These are phyloP conservation scores for Stropharia rugosoannulata DNA, from an alignment of 768 basidiomycete genomes.

Conservation along the genomic window DNA sequence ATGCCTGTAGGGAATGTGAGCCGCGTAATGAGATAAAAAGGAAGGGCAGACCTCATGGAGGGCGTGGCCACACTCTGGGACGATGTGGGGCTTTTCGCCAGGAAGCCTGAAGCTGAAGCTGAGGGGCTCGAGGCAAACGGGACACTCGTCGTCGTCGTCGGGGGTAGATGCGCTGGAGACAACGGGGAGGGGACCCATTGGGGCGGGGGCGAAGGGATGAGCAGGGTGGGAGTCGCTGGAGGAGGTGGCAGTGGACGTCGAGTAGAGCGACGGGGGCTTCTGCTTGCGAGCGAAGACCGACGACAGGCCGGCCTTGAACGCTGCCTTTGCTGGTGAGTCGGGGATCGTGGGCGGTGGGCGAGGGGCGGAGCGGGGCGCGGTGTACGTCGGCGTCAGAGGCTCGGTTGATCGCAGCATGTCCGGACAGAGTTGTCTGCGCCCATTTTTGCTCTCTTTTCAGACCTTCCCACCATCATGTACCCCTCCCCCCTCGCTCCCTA, in stretches of 20 bases:
- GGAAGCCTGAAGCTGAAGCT: slow-evolving; percentile 90
- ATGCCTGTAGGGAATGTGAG: slow-evolving; percentile 56
- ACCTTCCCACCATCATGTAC: slow-evolving; percentile 4
- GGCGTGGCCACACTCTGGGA: slow-evolving; percentile 96
- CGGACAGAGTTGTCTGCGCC: slow-evolving; percentile 13
- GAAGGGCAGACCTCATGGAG: slow-evolving; percentile 75
- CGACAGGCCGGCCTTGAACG: slow-evolving; percentile 43
- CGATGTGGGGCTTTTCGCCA: slow-evolving; percentile 96
- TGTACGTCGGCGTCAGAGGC: slow-evolving; percentile 47
- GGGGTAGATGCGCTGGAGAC: slow-evolving; percentile 61
- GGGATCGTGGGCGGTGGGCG: slow-evolving; percentile 25
- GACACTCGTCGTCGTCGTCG: slow-evolving; percentile 89
- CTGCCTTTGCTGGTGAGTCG: slow-evolving; percentile 20
- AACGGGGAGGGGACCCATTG: slow-evolving; percentile 67
- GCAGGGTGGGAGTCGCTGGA: slow-evolving; percentile 35
- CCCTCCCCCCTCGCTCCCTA: slow-evolving; percentile 7
- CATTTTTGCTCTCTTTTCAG: slow-evolving; percentile 6
- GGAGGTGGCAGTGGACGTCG: slow-evolving; percentile 40
- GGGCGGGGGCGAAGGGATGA: slow-evolving; percentile 63
- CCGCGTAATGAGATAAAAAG: slow-evolving; percentile 6
- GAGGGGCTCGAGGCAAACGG: slow-evolving; percentile 94
- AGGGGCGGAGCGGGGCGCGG: slow-evolving; percentile 36
- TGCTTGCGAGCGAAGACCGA: slow-evolving; percentile 52
- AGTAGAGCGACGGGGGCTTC: slow-evolving; percentile 46
- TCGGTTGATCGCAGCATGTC: slow-evolving; percentile 30